phyloP scores from a whole-genome alignment of 495 filamentous ascomycete species.

The Gamarada debralockiae region DNA sequence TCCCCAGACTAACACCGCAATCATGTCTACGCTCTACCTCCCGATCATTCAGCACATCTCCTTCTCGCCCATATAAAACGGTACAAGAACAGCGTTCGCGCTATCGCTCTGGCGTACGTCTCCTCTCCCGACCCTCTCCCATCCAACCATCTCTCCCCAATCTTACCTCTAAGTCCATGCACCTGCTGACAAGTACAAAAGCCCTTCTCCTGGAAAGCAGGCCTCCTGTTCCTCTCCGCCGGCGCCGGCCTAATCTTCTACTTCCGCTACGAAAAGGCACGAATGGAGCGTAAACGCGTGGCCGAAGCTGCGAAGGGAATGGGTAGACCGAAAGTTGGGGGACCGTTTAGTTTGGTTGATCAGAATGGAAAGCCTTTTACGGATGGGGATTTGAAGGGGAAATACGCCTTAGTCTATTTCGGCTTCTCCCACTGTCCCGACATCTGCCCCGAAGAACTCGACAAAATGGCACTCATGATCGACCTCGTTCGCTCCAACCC shows the following conservation, averaged over 20 bases:
- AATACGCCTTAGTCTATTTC: slow-evolving; percentile 89
- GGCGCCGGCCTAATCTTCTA: slow-evolving; percentile 77
- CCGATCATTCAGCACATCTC: slow-evolving; percentile 9
- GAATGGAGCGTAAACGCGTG: slow-evolving; percentile 79
- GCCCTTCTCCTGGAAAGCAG: slow-evolving; percentile 91
- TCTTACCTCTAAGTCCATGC: not conserved
- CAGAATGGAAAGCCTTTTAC: slow-evolving; percentile 73
- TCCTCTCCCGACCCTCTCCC: not conserved
- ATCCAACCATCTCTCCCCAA: slow-evolving; percentile 1
- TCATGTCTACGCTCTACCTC: slow-evolving; percentile 1
- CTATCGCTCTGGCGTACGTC: slow-evolving; percentile 46
- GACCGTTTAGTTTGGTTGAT: slow-evolving; percentile 77
- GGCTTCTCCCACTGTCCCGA: slow-evolving; percentile 98
- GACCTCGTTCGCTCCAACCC: slow-evolving; percentile 60
- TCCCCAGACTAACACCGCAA: not conserved
- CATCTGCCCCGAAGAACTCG: slow-evolving; percentile 97
- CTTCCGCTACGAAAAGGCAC: slow-evolving; percentile 85
- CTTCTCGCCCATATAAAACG: slow-evolving; percentile 41
- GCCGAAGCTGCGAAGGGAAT: slow-evolving; percentile 91
- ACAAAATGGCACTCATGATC: slow-evolving; percentile 95
- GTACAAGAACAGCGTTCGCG: slow-evolving; percentile 50
- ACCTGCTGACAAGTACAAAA: slow-evolving; percentile 25
- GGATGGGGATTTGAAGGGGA: slow-evolving; percentile 76
- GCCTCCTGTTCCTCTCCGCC: slow-evolving; percentile 76
- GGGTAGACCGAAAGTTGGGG: slow-evolving; percentile 89